Evolutionary conservation across 2,329 filamentous ascomycete species (phyloP), one percentile per base, ranked within the genome.

Genomic region (Exophiala sp.): DNA sequence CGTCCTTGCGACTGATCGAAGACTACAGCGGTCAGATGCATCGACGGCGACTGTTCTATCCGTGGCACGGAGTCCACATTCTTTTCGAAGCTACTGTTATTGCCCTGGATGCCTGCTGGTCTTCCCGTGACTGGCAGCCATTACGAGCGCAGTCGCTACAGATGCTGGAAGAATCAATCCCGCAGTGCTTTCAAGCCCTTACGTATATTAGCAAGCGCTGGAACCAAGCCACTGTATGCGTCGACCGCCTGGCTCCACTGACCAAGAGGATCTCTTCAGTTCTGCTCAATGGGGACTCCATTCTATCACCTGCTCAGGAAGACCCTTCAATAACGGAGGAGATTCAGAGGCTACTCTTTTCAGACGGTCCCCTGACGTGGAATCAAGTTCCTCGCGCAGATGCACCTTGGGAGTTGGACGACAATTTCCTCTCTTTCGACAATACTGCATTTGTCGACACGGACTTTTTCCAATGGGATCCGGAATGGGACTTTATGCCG

Each of bases 21-120:
- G 48, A 51, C 43, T 51, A 51, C 24, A 27, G 6, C 6, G 24
- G 24, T 10, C 24, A 27, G 24, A 10, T 27, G 23, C 48, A 13
- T 2, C 43, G 27, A 7, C 5, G 48, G 13, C 13, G 48, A 9
- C 22, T 52, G 4, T 52, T 48, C 44, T 52, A 52, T 18, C 48
- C 48, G 2, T 52, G 43, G 43, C 44, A 48, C 18, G 43, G 34
- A 5, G 48, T 43, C 2, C 48, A 52, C 21, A 52, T 52, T 24
- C 23, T 52, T 2, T 52, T 52, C 23, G 48, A 52, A 41, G 38
- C 27, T 16, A 43, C 49, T 9, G 27, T 43, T 10, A 48, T 52
- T 23, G 27, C 43, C 5, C 30, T 51, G 18, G 48, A 51, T 3
- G 43, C 48, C 3, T 46, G 37, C n/a, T 44, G 42, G 42, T 44